Base-by-base conservation (phyloP, 176 grass and related monocot genomes). In the Eleusine indica region DNA sequence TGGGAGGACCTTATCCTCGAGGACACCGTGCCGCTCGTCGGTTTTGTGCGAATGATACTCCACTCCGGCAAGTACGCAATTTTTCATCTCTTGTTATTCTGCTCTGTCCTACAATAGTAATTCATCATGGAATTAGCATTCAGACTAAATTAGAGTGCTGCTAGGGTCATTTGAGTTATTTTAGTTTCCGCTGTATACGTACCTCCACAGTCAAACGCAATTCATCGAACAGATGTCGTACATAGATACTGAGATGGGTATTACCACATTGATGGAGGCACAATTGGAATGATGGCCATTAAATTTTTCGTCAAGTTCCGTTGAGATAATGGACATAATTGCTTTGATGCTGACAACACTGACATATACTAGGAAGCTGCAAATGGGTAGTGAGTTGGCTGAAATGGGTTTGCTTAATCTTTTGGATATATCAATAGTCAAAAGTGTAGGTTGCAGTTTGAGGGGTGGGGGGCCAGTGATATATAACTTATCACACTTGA, bases 1-100 rank as follows among this genome's bases (percentile, higher is more conserved):
- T 99, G 96, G 96, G 96, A 99, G 77, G 96, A 99, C 71, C 77
- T 87, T 68, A 99, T 99, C 70, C 85, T 99, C 83, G 86, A 96
- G 91, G 96, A 99, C 43, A 99, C 96, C 43, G 96, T 95, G 53
- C 96, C 93, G 7, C 93, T 99, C 18, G 96, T 96, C 6, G 83
- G 93, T 38, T 96, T 99, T 65, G 93, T 99, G 28, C 83, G 93
- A 65, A 99, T 99, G 96, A 94, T 99, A 72, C 96, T 99, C 60
- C 93, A 96, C 83, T 94, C 96, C 38, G 96, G 93, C 92, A 96
- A 99, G 96, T 99, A 94, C 44, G 93, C 89, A 58, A 66, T 60
- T 69, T 48, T 68, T 70, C 56, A 60, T 78, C 9, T 51, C 69
- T 15, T 35, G 17, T 11, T 54, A 32, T 35, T 62, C 0, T 68